phyloP scores from a whole-genome alignment of 202 grass and related monocot species.

The Zoysia matrella region DNA sequence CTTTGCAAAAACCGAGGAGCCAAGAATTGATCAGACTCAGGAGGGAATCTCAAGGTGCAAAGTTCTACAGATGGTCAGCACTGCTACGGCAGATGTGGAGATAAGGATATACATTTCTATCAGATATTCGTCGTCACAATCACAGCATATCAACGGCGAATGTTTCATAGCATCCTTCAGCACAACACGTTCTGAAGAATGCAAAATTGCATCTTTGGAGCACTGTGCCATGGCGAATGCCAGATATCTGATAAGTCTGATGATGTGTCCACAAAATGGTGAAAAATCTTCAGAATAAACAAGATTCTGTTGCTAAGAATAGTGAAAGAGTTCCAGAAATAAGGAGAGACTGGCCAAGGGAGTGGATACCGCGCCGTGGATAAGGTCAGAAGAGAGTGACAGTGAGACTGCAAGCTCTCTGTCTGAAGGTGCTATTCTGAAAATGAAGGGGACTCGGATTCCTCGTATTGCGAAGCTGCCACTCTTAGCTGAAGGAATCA shows the following conservation, averaged over 20 bases:
- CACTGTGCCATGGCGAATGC: background rate
- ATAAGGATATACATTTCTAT: slow-evolving; percentile 56
- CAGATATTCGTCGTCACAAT: slow-evolving; percentile 44
- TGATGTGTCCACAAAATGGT: too few species aligned
- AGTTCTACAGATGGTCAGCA: slow-evolving; percentile 29
- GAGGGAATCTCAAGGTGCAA: slow-evolving; percentile 34
- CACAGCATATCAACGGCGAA: too few species aligned
- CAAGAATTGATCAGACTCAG: slow-evolving; percentile 37
- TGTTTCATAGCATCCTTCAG: slow-evolving; percentile 35
- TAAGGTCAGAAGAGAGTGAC: slow-evolving; percentile 47
- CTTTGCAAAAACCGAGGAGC: slow-evolving; percentile 48
- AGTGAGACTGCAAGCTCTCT: slow-evolving; percentile 11
- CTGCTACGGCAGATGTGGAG: slow-evolving; percentile 37
- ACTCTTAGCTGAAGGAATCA: too few species aligned
- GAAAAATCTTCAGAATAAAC: slow-evolving; percentile 3
- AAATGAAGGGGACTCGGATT: slow-evolving; percentile 21
- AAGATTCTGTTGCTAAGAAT: background rate
- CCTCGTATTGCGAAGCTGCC: background rate
- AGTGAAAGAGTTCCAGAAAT: slow-evolving; percentile 9
- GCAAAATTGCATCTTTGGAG: background rate
- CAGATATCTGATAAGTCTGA: slow-evolving; percentile 20
- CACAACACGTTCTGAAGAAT: slow-evolving; percentile 27
- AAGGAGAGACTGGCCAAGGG: background rate
- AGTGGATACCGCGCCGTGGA: background rate
- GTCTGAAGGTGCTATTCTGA: slow-evolving; percentile 45